Evolutionary conservation across 2,329 filamentous ascomycete genomes (phyloP).

Genomic region (Akanthomyces uredinophilus): DNA sequence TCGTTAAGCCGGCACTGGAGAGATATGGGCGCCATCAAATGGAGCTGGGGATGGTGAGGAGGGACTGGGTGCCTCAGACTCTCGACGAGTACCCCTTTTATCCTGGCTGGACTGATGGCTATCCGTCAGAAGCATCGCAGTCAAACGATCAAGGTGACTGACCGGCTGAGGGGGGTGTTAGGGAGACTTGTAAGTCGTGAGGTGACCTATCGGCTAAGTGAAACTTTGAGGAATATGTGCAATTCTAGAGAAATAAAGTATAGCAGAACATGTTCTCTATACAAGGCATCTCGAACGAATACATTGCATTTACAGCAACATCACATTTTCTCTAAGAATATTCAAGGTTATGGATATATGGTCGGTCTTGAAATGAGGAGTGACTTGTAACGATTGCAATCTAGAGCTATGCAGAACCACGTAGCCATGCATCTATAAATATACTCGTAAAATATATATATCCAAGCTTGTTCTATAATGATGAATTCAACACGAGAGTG

Average conservation of each 20-base stretch:
- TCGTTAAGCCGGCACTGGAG: slow-evolving; percentile 64
- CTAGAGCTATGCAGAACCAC: background rate
- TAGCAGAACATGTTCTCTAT: too few relatives aligned
- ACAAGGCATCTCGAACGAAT: slow-evolving; percentile 56
- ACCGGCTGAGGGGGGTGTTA: too few relatives aligned
- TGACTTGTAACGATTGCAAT: background rate
- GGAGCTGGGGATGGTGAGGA: too few relatives aligned
- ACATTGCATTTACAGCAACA: background rate
- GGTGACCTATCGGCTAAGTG: too few relatives aligned
- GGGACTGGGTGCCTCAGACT: slow-evolving; percentile 47
- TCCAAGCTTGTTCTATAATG: background rate
- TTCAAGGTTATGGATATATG: background rate
- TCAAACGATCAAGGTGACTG: too few relatives aligned
- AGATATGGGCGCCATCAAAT: slow-evolving; percentile 16
- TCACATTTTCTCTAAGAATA: background rate
- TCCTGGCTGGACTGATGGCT: slow-evolving; percentile 53
- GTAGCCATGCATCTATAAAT: background rate
- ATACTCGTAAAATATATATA: background rate
- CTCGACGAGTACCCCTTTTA: slow-evolving; percentile 73
- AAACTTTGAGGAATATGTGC: too few relatives aligned
- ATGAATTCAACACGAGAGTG: background rate
- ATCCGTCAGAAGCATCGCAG: too few relatives aligned
- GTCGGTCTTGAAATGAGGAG: too few relatives aligned
- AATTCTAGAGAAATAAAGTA: too few relatives aligned
- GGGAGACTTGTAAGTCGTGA: too few relatives aligned